Evolutionary conservation across 306 rosid genomes (phyloP).

Genomic region (Dicorynia guianensis): DNA sequence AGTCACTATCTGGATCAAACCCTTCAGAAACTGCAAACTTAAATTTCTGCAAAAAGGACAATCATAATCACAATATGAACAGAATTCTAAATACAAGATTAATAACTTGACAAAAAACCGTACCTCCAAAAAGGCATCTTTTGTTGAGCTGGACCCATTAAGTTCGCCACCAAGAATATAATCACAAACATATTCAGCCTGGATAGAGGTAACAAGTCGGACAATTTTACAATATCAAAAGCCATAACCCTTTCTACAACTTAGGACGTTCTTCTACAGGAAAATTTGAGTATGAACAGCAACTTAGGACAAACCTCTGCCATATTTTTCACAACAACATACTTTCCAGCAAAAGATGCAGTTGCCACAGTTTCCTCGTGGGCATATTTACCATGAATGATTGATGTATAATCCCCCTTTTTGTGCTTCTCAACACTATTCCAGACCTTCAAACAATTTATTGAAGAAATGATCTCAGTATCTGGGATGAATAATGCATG

Average conservation of each 20-base stretch:
- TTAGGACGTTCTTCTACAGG: conserved; percentile 12
- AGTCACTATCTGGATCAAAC: conserved; percentile 85
- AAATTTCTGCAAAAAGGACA: conserved; percentile 74
- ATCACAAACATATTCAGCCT: conserved; percentile 94
- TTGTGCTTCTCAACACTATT: conserved; percentile 91
- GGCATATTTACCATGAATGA: conserved; percentile 89
- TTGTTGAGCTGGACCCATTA: conserved; percentile 93
- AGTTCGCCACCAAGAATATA: conserved; percentile 86
- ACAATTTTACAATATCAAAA: conserved; percentile 14
- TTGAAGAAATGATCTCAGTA: conserved; percentile 41
- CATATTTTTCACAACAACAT: conserved; percentile 86
- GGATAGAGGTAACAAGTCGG: conserved; percentile 37
- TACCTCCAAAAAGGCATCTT: conserved; percentile 83
- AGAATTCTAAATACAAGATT: conserved; percentile 24
- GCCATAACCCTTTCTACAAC: not conserved
- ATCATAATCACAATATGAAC: conserved; percentile 22
- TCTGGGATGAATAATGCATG: conserved; percentile 21
- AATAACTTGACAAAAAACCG: conserved; percentile 20
- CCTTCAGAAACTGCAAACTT: conserved; percentile 82
- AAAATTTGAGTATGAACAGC: conserved; percentile 34
- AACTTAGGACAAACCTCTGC: conserved; percentile 66
- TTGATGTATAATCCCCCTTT: conserved; percentile 89
- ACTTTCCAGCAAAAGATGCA: conserved; percentile 96
- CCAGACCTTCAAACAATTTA: conserved; percentile 77
- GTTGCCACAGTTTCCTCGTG: conserved; percentile 98